Percentiles rank a stretch among this genome's conserved stretches.
These are phyloP conservation scores for Diplodia intermedia DNA, from an alignment of 2,329 filamentous ascomycete genomes.

Conservation along the genomic window DNA sequence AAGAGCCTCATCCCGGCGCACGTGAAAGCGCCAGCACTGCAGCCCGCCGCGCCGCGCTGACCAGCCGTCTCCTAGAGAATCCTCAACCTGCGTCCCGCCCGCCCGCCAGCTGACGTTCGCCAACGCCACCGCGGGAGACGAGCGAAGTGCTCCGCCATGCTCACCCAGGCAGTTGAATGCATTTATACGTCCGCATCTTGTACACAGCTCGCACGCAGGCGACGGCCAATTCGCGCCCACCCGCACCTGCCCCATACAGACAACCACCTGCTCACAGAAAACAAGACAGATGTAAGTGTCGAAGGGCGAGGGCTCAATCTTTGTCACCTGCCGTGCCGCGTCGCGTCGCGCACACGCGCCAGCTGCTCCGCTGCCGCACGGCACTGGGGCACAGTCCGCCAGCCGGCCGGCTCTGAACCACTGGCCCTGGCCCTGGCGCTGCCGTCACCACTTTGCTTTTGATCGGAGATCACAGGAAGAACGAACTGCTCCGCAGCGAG, in stretches of 20 bases:
- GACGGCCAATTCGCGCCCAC: too few relatives aligned
- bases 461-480: slow-evolving; percentile 22
- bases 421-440: slow-evolving; percentile 5
- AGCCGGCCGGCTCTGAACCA: neutral
- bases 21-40: slow-evolving; percentile 13
- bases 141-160: too few relatives aligned
- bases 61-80: slow-evolving; percentile 5
- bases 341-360: neutral
- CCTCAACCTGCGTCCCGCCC: neutral
- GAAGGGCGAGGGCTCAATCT: too few relatives aligned
- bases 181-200: too few relatives aligned
- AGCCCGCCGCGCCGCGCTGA: slow-evolving; percentile 19
- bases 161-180: too few relatives aligned
- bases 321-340: neutral
- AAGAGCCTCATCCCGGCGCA: slow-evolving; percentile 19
- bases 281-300: too few relatives aligned
- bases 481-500: neutral
- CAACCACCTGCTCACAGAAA: too few relatives aligned
- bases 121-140: neutral
- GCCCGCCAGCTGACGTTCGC: slow-evolving; percentile 19
- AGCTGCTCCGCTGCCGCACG: neutral
- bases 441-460: slow-evolving; percentile 18
- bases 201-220: too few relatives aligned
- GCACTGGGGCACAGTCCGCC: slow-evolving; percentile 13
- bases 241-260: too few relatives aligned